phyloP scores from a whole-genome alignment of 805 yeast genomes.

The Vanderwaltozyma polyspora region DNA sequence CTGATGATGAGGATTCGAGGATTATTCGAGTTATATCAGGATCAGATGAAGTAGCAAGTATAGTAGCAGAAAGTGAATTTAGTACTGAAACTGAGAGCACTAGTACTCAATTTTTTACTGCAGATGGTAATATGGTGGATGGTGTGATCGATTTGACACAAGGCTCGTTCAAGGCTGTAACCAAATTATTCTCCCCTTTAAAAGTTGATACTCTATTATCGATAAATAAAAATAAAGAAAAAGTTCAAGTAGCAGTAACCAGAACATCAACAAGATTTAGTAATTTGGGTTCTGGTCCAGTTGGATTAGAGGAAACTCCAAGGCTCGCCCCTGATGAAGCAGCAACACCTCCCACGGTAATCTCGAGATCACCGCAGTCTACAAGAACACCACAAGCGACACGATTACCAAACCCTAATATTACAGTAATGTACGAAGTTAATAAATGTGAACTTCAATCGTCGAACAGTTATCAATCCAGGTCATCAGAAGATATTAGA shows the following conservation, averaged over 20 bases:
- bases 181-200: slow-evolving; percentile 20
- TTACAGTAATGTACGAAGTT: neutral
- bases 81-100: neutral
- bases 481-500: neutral
- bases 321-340: neutral
- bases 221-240: neutral
- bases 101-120: slow-evolving; percentile 1
- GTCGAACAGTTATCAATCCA: neutral
- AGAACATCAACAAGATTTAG: slow-evolving; percentile 19
- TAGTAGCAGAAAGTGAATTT: neutral
- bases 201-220: slow-evolving; percentile 4
- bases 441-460: neutral
- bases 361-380: no score
- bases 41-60: neutral
- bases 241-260: slow-evolving; percentile 26
- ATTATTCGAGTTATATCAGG: neutral
- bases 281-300: no score
- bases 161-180: slow-evolving; percentile 22
- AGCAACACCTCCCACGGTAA: no score
- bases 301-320: neutral
- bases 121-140: slow-evolving; percentile 1
- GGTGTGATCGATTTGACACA: slow-evolving; percentile 21
- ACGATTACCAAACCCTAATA: neutral
- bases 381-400: neutral
- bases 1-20: slow-evolving; percentile 1